Percentiles rank a stretch among this genome's conserved stretches.
Conservation (phyloP, 164 flowering plant genomes). For the Paratinospora sagittata region DNA sequence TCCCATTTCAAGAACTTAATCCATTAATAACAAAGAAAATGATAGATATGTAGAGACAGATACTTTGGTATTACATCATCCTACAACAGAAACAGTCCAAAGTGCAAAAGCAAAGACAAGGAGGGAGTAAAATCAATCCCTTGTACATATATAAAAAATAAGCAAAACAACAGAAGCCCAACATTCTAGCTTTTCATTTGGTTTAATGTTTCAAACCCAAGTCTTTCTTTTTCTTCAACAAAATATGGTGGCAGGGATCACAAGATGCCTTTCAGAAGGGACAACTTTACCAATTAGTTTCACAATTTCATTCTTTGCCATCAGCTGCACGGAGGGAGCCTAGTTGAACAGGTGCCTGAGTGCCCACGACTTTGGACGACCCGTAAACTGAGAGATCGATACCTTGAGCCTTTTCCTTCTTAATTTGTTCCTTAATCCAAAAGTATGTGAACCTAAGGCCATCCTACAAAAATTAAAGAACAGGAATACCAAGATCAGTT, state of each 20-base stretch:
- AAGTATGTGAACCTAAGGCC: constrained; percentile 87
- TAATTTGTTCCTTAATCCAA: constrained; percentile 92
- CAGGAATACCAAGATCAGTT: not conserved
- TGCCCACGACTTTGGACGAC: constrained; percentile 91
- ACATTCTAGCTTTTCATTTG: not conserved
- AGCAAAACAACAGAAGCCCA: not conserved
- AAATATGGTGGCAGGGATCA: not conserved
- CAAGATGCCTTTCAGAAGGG: not conserved
- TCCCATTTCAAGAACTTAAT: too few relatives aligned
- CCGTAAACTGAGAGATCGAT: constrained; percentile 64
- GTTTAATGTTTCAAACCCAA: not conserved
- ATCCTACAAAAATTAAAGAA: constrained; percentile 45
- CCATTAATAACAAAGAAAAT: not conserved
- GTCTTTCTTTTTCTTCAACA: not conserved
- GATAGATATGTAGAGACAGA: not conserved
- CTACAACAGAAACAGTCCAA: not conserved
- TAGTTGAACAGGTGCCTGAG: constrained; percentile 94
- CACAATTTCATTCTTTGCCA: constrained; percentile 77
- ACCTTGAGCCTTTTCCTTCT: constrained; percentile 80
- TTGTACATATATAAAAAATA: not conserved
- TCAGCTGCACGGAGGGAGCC: constrained; percentile 98
- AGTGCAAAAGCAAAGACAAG: constrained; percentile 3
- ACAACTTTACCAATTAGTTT: not conserved
- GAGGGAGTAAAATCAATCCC: not conserved
- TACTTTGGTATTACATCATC: not conserved